phyloP scores from a whole-genome alignment of 2,329 filamentous ascomycete species.

The Acarospora socialis region DNA sequence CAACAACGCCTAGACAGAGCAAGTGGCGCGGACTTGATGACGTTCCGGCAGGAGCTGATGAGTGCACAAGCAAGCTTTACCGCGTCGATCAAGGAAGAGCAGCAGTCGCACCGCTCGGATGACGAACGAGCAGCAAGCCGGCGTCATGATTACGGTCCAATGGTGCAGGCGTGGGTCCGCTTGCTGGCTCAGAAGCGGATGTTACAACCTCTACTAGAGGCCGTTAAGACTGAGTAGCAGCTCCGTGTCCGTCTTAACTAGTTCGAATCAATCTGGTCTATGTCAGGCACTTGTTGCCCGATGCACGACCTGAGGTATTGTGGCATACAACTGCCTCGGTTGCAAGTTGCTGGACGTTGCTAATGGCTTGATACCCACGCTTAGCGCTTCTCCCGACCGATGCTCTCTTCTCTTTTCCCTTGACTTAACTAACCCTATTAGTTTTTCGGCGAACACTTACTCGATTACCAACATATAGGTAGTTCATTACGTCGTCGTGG shows the following conservation, averaged over 20 bases:
- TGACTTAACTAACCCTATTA: no score
- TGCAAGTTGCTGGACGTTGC: no score
- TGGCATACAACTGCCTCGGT: no score
- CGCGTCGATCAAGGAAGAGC: constrained; percentile 26
- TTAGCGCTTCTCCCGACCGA: no score
- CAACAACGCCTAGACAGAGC: constrained; percentile 16
- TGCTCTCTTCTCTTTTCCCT: no score
- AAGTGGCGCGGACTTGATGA: constrained; percentile 20
- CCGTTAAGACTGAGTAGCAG: constrained; percentile 10
- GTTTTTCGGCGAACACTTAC: no score
- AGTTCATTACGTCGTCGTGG: no score
- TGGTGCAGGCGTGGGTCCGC: constrained; percentile 54
- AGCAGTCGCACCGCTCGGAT: constrained; percentile 25
- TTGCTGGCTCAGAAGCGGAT: constrained; percentile 53
- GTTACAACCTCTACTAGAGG: constrained; percentile 25
- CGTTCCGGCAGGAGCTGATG: constrained; percentile 18
- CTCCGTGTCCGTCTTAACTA: background rate
- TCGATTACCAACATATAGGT: no score
- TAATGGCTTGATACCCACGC: no score
- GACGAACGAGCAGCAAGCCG: constrained; percentile 28
- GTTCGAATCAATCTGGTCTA: background rate
- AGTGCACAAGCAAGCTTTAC: constrained; percentile 22
- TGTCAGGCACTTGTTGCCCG: background rate
- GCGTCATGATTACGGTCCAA: constrained; percentile 51
- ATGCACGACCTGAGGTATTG: no score